A percentile compares a stretch with the other conserved stretches of the same genome.
phyloP scores from a whole-genome alignment of 257 asterid genomes.

The Fraxinus anomala region DNA sequence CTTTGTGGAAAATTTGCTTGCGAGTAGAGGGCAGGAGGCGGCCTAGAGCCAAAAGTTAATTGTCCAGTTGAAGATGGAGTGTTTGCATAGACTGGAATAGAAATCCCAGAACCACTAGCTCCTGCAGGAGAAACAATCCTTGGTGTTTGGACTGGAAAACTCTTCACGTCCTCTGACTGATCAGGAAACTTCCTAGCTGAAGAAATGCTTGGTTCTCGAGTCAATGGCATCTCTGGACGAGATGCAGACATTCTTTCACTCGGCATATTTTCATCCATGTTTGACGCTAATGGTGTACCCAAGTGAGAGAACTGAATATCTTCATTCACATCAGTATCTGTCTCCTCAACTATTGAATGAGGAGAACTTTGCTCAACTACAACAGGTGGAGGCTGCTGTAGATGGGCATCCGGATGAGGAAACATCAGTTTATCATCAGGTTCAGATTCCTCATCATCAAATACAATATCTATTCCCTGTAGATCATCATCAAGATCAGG shows the following conservation, averaged over 20 bases:
- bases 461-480: conserved; percentile 92
- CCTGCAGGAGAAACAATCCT: conserved; percentile 45
- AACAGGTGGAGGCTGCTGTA: conserved; percentile 56
- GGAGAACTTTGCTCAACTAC: conserved; percentile 68
- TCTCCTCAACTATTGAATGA: conserved; percentile 87
- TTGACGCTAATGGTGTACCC: conserved; percentile 54
- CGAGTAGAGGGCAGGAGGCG: conserved; percentile 48
- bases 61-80: conserved; percentile 45
- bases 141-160: conserved; percentile 41
- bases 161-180: conserved; percentile 51
- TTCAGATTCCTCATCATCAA: conserved; percentile 93
- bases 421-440: conserved; percentile 84
- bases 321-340: conserved; percentile 71
- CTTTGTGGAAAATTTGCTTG: conserved; percentile 42
- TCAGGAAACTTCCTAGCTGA: conserved; percentile 73
- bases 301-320: conserved; percentile 58
- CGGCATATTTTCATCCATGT: conserved; percentile 62
- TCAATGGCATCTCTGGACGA: conserved; percentile 59
- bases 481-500: conserved; percentile 94
- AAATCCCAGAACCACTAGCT: conserved; percentile 46
- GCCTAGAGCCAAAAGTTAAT: conserved; percentile 53
- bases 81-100: conserved; percentile 45
- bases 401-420: conserved; percentile 83
- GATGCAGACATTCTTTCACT: conserved; percentile 82
- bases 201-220: conserved; percentile 72